Evolutionary conservation across 305 asterid genomes (phyloP), one percentile per base, ranked within the genome.

Genomic region (Fraxinus baroniana): DNA sequence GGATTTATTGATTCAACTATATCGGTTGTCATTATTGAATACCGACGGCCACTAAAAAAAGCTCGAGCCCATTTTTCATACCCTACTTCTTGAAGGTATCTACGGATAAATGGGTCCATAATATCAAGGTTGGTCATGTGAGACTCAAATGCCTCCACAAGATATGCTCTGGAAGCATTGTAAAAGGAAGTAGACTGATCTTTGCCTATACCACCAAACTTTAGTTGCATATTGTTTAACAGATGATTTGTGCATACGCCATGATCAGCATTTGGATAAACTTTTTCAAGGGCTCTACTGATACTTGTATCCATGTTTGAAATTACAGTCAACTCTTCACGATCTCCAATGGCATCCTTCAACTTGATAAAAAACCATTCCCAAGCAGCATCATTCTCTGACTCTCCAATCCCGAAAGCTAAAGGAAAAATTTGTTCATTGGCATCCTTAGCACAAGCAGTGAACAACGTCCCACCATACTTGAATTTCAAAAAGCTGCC

Each of bases 1-100:
- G 76, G 76, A 71, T 71, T 71, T 71, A 71, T 71, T 30, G 76
- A 71, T 17, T 71, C 76, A 17, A 71, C 76, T 71, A 32, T 32
- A 32, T 71, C 76, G 32, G 44, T 71, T 33, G 76, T 71, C 76
- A 71, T 17, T 32, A 71, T 71, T 15, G 76, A 32, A 71, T 71
- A 71, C 24, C 76, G 76, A 32, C 13, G 76, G n/a, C 76, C 46
- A 32, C 76, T 30, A 71, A 30, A 32, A 33, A 71, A 71, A 71
- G 76, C 76, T 32, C 24, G 76, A 71, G 76, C 46, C 76, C 76
- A 71, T 71, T 71, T 71, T 71, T 71, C 76, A 71, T 71, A 71
- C 22, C 76, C 76, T 15, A 71, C 76, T 71, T 71, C 76, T 71
- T 71, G 76, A 30, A 71, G 76, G 76, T 71, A 71, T 71, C 35